Evolutionary conservation across 768 basidiomycete species (phyloP).

Genomic region (Austroboletus festivus): DNA sequence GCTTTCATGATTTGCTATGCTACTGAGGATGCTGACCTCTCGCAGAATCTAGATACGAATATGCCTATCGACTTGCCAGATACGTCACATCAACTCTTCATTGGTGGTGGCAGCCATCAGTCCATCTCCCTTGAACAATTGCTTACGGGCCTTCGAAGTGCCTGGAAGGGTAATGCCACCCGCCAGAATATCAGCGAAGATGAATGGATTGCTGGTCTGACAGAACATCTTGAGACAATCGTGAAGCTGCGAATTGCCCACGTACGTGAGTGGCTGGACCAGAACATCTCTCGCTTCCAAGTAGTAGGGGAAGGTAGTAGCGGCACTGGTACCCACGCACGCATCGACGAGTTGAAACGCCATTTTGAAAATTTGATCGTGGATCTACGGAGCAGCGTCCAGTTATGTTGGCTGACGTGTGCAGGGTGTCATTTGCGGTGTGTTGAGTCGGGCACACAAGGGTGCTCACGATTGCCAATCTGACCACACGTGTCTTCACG

Average conservation of each 20-base stretch:
- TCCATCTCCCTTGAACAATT: constrained; percentile 4
- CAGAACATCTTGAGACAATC: constrained; percentile 36
- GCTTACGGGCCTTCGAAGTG: constrained; percentile 11
- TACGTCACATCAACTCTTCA: constrained; percentile 35
- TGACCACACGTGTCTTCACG: constrained; percentile 42
- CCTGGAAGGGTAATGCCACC: constrained; percentile 15
- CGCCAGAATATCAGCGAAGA: constrained; percentile 24
- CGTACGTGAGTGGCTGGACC: constrained; percentile 49
- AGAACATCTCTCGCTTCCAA: constrained; percentile 49
- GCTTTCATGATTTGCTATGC: no score
- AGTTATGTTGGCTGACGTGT: constrained; percentile 51
- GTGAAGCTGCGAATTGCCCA: constrained; percentile 43
- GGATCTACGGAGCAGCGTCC: constrained; percentile 43
- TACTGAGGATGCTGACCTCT: not conserved
- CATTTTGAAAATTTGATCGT: constrained; percentile 41
- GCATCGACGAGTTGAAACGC: constrained; percentile 44
- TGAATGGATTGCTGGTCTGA: constrained; percentile 40
- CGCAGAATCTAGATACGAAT: constrained; percentile 56
- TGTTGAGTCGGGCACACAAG: constrained; percentile 44
- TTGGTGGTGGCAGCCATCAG: constrained; percentile 17
- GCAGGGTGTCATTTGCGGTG: constrained; percentile 48
- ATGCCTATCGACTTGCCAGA: constrained; percentile 37
- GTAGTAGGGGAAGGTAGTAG: constrained; percentile 2
- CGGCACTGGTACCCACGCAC: constrained; percentile 28
- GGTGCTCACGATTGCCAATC: constrained; percentile 50